These are phyloP conservation scores for Terana coerulea DNA, from an alignment of 768 basidiomycete species.

Conservation along the genomic window DNA sequence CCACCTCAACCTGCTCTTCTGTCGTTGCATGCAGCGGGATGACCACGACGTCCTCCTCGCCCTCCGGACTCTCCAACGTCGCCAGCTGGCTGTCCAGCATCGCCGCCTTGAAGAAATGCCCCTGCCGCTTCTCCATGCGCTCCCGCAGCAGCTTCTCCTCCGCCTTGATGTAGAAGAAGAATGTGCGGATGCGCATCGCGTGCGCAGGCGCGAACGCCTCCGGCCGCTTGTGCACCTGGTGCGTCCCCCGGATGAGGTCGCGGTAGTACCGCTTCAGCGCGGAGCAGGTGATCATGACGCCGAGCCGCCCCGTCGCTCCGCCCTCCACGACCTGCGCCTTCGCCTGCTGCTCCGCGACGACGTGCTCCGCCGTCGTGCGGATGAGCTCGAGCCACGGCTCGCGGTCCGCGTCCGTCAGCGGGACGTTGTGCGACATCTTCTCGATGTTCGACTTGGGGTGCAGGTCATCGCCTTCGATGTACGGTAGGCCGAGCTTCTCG, in stretches of 20 bases:
- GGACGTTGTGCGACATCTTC: slow-evolving; percentile 79
- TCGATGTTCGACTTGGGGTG: slow-evolving; percentile 79
- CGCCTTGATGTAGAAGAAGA: slow-evolving; percentile 80
- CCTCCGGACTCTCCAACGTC: slow-evolving; percentile 66
- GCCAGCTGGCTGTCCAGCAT: slow-evolving; percentile 81
- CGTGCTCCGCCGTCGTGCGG: slow-evolving; percentile 56
- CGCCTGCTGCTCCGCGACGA: slow-evolving; percentile 25
- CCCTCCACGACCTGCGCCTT: slow-evolving; percentile 7
- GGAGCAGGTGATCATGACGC: slow-evolving; percentile 85
- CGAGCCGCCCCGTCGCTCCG: slow-evolving; percentile 26
- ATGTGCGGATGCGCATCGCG: slow-evolving; percentile 46
- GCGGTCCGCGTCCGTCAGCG: slow-evolving; percentile 79
- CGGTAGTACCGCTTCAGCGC: slow-evolving; percentile 81
- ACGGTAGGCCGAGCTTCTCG: slow-evolving; percentile 56
- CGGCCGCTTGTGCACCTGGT: slow-evolving; percentile 18
- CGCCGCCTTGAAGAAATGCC: slow-evolving; percentile 79
- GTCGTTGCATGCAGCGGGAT: slow-evolving; percentile 53
- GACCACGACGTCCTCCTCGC: slow-evolving; percentile 63
- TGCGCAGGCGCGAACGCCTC: slow-evolving; percentile 17
- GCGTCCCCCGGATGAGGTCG: slow-evolving; percentile 67
- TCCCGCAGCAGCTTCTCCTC: slow-evolving; percentile 49
- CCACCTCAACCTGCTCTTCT: slow-evolving; percentile 50
- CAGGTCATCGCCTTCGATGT: slow-evolving; percentile 86
- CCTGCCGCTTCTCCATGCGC: slow-evolving; percentile 58
- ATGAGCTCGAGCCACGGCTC: slow-evolving; percentile 82